Conservation (phyloP, 2,329 filamentous ascomycete genomes). For the Septoria petroselini region DNA sequence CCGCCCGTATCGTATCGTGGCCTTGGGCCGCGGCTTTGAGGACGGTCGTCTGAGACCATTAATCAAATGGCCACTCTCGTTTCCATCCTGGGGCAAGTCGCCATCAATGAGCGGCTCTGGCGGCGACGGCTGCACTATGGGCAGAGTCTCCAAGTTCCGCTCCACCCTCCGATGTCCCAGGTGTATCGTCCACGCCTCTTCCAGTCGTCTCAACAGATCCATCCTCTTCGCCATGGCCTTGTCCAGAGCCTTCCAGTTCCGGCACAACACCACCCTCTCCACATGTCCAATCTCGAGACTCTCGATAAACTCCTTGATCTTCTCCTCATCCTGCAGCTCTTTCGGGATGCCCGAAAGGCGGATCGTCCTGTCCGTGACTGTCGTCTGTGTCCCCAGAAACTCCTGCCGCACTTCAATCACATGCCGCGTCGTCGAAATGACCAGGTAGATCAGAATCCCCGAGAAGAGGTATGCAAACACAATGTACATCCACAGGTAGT, state of each 20-base stretch:
- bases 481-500: conserved; percentile 87
- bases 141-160: conserved; percentile 48
- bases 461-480: conserved; percentile 95
- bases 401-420: conserved; percentile 84
- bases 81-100: conserved; percentile 25
- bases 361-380: conserved; percentile 93
- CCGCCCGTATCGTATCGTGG: conserved; percentile 74
- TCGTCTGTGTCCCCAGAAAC: conserved; percentile 89
- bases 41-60: conserved; percentile 45
- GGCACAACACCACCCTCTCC: conserved; percentile 79
- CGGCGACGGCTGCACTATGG: conserved; percentile 49
- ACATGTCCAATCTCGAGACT: conserved; percentile 85
- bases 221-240: conserved; percentile 66
- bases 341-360: conserved; percentile 81
- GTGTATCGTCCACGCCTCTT: conserved; percentile 78
- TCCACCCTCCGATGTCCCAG: conserved; percentile 57
- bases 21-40: conserved; percentile 58
- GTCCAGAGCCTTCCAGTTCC: conserved; percentile 82
- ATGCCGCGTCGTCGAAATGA: conserved; percentile 76
- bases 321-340: conserved; percentile 74
- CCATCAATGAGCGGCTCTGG: conserved; percentile 35
- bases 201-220: conserved; percentile 65
- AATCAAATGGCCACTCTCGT: conserved; percentile 33
- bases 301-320: conserved; percentile 83
- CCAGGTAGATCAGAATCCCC: conserved; percentile 73